Evolutionary conservation across 805 yeast genomes (phyloP).

Genomic region (Cyberlindnera amylophila): DNA sequence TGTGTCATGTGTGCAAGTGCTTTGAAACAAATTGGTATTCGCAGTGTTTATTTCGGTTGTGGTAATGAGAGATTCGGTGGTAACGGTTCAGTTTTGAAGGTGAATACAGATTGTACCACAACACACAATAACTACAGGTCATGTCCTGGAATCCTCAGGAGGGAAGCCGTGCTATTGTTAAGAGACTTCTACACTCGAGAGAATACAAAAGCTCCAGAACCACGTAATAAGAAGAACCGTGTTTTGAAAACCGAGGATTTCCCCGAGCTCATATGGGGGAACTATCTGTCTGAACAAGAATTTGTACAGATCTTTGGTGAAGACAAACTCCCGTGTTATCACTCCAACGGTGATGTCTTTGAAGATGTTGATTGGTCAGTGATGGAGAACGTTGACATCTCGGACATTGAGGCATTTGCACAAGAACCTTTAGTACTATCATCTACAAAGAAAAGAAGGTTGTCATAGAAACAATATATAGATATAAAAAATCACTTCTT

Average conservation of each 20-base stretch:
- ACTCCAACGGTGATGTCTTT: conserved; percentile 17
- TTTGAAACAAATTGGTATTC: conserved; percentile 71
- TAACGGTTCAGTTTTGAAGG: conserved; percentile 76
- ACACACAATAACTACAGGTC: conserved; percentile 40
- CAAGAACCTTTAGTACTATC: conserved; percentile 7
- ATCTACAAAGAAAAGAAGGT: conserved; percentile 8
- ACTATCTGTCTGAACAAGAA: conserved; percentile 47
- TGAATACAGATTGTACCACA: conserved; percentile 44
- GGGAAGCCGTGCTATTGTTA: conserved; percentile 78
- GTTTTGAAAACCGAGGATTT: conserved; percentile 51
- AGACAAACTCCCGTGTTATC: conserved; percentile 9
- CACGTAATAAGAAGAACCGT: conserved; percentile 69
- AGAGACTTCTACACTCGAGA: conserved; percentile 83
- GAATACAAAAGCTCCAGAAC: conserved; percentile 80
- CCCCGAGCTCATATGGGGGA: conserved; percentile 55
- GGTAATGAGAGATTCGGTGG: conserved; percentile 97
- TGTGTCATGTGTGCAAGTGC: conserved; percentile 98
- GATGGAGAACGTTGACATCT: conserved; percentile 21
- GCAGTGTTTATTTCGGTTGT: conserved; percentile 81
- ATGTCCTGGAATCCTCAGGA: conserved; percentile 74
- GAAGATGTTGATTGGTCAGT: conserved; percentile 16
- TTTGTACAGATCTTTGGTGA: conserved; percentile 43
- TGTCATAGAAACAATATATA: neutral
- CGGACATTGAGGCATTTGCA: conserved; percentile 18
- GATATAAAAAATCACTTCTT: conserved; percentile 10